These are phyloP conservation scores for Phallus indusiatus DNA, from an alignment of 768 basidiomycete species.

Conservation along the genomic window DNA sequence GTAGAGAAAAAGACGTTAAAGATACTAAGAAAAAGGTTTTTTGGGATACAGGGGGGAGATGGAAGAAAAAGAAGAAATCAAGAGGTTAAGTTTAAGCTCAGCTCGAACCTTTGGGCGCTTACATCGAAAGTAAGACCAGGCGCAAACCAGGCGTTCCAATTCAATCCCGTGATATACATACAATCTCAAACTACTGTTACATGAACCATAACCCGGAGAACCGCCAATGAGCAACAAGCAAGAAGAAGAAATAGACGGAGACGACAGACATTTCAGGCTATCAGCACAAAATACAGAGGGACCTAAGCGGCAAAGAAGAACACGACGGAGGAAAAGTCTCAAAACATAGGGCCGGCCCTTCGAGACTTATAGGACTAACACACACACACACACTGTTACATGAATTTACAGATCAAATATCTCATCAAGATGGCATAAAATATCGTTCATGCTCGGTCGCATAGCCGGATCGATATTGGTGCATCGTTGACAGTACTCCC, in stretches of 20 bases:
- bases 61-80: slow-evolving; percentile 2
- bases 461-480: slow-evolving; percentile 1
- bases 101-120: not conserved
- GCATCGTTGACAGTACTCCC: slow-evolving; percentile 4
- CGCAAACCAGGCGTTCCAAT: too few relatives aligned
- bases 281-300: too few relatives aligned
- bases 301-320: too few relatives aligned
- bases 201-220: too few relatives aligned
- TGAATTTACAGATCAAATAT: not conserved
- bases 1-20: not conserved
- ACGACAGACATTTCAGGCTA: too few relatives aligned
- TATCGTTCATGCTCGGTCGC: not conserved
- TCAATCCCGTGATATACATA: too few relatives aligned
- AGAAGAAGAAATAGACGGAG: too few relatives aligned
- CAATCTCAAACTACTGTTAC: not conserved
- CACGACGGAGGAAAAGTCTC: too few relatives aligned
- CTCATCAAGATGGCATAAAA: not conserved
- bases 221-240: too few relatives aligned
- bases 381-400: too few relatives aligned
- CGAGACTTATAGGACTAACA: too few relatives aligned
- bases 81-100: not conserved
- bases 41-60: slow-evolving; percentile 3
- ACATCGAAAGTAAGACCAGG: not conserved
- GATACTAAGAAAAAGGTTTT: not conserved
- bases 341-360: too few relatives aligned